phyloP scores from a whole-genome alignment of 768 basidiomycete species.

The Suillus paluster region DNA sequence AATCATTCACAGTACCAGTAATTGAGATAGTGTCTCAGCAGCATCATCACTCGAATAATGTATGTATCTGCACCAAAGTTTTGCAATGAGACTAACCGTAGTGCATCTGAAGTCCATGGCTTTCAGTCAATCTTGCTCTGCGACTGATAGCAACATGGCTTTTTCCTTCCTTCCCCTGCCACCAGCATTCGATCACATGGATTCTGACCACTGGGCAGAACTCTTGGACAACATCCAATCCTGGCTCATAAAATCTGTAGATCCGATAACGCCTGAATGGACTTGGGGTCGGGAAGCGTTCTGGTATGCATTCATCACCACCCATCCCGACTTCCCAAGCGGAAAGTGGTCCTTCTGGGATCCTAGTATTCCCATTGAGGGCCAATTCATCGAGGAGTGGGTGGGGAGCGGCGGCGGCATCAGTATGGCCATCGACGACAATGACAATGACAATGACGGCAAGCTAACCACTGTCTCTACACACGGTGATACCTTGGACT shows the following conservation, averaged over 20 bases:
- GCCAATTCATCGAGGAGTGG: constrained; percentile 4
- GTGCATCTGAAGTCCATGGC: background rate
- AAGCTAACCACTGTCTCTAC: background rate
- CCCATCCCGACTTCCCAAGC: constrained; percentile 2
- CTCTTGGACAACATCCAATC: constrained; percentile 6
- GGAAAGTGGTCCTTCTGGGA: constrained; percentile 2
- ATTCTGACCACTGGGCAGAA: constrained; percentile 4
- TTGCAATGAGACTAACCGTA: background rate
- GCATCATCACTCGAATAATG: background rate
- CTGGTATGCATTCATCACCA: constrained; percentile 3
- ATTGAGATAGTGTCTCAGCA: background rate
- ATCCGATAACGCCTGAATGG: background rate
- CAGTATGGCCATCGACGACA: background rate
- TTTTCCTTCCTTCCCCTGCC: constrained; percentile 7
- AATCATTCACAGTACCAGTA: background rate
- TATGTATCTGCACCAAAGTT: background rate
- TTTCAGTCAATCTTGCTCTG: background rate
- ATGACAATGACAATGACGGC: background rate
- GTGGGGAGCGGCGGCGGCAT: background rate
- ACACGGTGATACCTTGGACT: background rate
- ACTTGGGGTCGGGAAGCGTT: constrained; percentile 3
- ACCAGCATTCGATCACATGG: constrained; percentile 7
- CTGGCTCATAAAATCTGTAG: background rate
- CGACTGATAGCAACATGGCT: background rate
- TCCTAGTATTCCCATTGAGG: constrained; percentile 3